Evolutionary conservation across 345 rosid species (phyloP).

Genomic region (Adansonia digitata): DNA sequence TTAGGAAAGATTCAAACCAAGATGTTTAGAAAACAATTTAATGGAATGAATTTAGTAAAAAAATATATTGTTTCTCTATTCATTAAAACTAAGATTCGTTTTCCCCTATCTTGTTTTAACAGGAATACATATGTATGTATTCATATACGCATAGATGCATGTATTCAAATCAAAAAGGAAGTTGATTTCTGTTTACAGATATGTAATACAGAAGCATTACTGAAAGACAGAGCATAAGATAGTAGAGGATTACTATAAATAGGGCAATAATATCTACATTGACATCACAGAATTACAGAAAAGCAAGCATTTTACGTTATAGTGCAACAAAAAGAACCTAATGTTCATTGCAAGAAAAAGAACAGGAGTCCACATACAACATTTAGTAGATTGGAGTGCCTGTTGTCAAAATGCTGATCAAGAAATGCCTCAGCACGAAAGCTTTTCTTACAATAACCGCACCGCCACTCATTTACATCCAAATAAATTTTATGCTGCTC

Average conservation of each 20-base stretch:
- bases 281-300: neutral
- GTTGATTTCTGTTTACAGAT: neutral
- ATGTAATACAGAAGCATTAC: neutral
- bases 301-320: neutral
- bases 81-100: neutral
- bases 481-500: slow-evolving; percentile 79
- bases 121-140: no score
- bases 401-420: slow-evolving; percentile 73
- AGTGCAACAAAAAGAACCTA: neutral
- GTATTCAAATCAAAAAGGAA: neutral
- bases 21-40: neutral
- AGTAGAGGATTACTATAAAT: neutral
- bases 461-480: slow-evolving; percentile 75
- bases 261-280: neutral
- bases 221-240: neutral
- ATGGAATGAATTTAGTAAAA: neutral
- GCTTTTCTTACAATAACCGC: slow-evolving; percentile 94
- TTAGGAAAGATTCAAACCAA: neutral
- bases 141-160: no score
- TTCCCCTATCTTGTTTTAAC: neutral
- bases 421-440: slow-evolving; percentile 77
- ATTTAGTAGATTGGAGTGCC: slow-evolving; percentile 78
- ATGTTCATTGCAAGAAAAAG: slow-evolving; percentile 14
- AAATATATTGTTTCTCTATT: neutral
- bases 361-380: slow-evolving; percentile 50